Evolutionary conservation across 805 yeast genomes (phyloP).

Genomic region (Isabelozyma pseudorhagii): DNA sequence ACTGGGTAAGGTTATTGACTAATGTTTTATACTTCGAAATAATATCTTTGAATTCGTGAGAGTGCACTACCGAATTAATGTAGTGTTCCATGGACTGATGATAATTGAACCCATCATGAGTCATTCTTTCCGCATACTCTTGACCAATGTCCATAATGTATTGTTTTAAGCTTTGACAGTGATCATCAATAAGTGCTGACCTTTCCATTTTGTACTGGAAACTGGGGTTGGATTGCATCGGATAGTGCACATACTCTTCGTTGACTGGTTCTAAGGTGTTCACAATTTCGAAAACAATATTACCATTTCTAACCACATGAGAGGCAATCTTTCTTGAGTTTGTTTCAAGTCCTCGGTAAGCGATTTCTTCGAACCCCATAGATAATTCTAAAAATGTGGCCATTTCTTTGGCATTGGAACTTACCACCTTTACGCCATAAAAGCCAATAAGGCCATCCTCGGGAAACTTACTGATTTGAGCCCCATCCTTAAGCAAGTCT

Average conservation of each 20-base stretch:
- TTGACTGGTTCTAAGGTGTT: conserved; percentile 32
- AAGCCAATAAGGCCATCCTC: conserved; percentile 44
- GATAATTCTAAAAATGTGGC: conserved; percentile 52
- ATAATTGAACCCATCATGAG: not conserved
- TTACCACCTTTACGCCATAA: conserved; percentile 67
- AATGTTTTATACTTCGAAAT: not conserved
- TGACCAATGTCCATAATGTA: not conserved
- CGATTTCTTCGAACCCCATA: conserved; percentile 64
- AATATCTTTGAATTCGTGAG: not conserved
- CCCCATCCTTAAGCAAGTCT: conserved; percentile 19
- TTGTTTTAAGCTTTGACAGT: not conserved
- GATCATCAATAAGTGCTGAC: not conserved
- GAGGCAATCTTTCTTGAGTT: conserved; percentile 53
- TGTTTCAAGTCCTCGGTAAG: conserved; percentile 66
- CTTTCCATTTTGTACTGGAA: not conserved
- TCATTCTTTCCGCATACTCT: not conserved
- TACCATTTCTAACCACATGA: conserved; percentile 60
- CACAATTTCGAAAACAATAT: conserved; percentile 47
- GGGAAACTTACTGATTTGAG: conserved; percentile 11
- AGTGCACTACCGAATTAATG: not conserved
- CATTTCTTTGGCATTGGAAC: conserved; percentile 66
- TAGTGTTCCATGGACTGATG: not conserved
- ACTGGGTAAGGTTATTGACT: not conserved
- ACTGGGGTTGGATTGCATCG: not conserved
- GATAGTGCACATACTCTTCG: conserved; percentile 5